These are phyloP conservation scores for Colletotrichum zoysiae DNA, from an alignment of 2,329 filamentous ascomycete genomes.

Conservation along the genomic window DNA sequence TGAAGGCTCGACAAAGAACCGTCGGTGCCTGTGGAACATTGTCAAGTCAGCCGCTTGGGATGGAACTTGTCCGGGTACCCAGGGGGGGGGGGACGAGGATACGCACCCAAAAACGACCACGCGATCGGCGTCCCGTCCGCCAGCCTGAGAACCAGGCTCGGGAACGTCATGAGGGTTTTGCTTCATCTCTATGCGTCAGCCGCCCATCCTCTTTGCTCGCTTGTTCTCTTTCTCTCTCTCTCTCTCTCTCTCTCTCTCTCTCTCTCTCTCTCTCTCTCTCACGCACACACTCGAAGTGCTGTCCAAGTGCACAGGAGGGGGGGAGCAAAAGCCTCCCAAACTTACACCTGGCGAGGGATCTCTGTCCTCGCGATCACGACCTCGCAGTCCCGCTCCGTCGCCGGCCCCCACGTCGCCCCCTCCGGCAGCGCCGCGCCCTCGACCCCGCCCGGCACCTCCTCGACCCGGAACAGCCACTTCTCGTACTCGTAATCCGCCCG, in stretches of 20 bases:
- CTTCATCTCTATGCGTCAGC: conserved; percentile 45
- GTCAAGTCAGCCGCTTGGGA: not conserved
- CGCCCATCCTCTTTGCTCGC: not conserved
- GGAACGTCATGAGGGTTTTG: conserved; percentile 58
- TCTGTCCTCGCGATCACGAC: conserved; percentile 67
- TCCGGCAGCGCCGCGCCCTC: conserved; percentile 51
- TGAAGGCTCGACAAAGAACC: conserved; percentile 72
- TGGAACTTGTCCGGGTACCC: not conserved
- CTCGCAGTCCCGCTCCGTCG: conserved; percentile 65
- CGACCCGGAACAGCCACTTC: conserved; percentile 70
- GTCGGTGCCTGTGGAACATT: conserved; percentile 62
- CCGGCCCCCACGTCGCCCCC: conserved; percentile 67
- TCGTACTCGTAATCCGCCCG: conserved; percentile 54
- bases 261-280: too few relatives aligned
- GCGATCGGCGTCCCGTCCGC: conserved; percentile 65
- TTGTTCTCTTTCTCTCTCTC: too few relatives aligned
- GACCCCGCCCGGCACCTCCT: conserved; percentile 55
- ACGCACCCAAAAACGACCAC: conserved; percentile 71
- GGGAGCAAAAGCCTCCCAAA: conserved; percentile 41
- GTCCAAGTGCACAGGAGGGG: too few relatives aligned
- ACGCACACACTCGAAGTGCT: too few relatives aligned
- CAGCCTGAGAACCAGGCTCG: conserved; percentile 61
- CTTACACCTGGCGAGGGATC: conserved; percentile 67
- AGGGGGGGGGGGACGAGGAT: too few relatives aligned
- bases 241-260: too few relatives aligned